Evolutionary conservation across 345 rosid genomes (phyloP), one percentile per base, ranked within the genome.

Genomic region (Citrus sp.): DNA sequence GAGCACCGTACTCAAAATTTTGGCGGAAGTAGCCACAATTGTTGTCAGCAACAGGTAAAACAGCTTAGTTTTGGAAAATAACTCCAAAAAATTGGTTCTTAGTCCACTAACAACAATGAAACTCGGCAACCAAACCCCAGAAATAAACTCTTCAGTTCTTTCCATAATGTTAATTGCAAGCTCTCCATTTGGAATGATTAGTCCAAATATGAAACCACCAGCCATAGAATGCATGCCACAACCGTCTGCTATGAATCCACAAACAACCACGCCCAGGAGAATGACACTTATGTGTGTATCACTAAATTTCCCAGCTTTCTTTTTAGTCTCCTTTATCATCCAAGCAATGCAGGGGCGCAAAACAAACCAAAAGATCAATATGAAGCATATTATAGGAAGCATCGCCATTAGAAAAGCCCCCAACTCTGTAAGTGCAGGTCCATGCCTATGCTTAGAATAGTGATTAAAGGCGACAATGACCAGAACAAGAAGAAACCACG

Each of bases 141-240:
- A 35, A 16, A 89, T 78, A 51, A 87, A 83, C 69, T 87, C 87
- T 16, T 85, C 90, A 28, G 89, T 81, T 79, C 83, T 88, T 78
- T 87, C 89, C 49, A 79, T 76, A 40, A 89, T 58, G 40, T 25
- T 78, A 61, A 79, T 79, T 22, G 82, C 77, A 18, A 84, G 73
- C 60, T 84, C 90, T 37, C 87, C 90, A 0, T 81, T 78, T 14
- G 95, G 97, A 59, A 93, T 80, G 12, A 89, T 85, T 6, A 85
- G 87, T 4, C 98, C 98, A 18, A 90, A 87, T 80, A 92, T 37
- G 85, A 88, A 93, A 25, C 90, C 91, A 12, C 98, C 98, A 1
- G 87, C 64, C 8, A 89, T 71, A 2, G 97, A 88, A 38, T 87
- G 79, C 8, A 85, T 56, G 10, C 98, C 97, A 19, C 85, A 83